A percentile compares a stretch with the other conserved stretches of the same genome.
Evolutionary conservation across 2,329 filamentous ascomycete genomes (phyloP).

Genomic region (Sarocladiaceae sp.): DNA sequence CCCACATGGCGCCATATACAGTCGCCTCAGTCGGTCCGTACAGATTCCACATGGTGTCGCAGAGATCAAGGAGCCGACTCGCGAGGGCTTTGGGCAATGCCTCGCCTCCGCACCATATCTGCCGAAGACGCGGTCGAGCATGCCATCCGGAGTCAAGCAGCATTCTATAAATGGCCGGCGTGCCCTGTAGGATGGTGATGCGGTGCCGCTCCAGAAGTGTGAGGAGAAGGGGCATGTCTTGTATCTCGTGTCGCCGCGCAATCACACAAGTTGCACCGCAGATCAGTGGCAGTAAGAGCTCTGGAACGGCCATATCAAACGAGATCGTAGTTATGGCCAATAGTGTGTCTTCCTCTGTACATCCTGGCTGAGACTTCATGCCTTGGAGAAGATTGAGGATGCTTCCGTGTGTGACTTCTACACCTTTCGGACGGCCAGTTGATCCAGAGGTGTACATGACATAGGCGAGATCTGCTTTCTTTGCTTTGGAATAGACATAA

Average conservation of each 20-base stretch:
- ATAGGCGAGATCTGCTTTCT: slow-evolving; percentile 19
- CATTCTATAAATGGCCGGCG: slow-evolving; percentile 16
- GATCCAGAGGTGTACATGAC: slow-evolving; percentile 26
- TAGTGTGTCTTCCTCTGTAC: slow-evolving; percentile 12
- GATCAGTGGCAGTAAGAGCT: slow-evolving; percentile 14
- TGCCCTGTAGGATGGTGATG: slow-evolving; percentile 15
- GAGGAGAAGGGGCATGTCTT: slow-evolving; percentile 11
- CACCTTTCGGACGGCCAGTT: slow-evolving; percentile 31
- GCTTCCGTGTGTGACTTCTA: slow-evolving; percentile 21
- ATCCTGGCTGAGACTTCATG: slow-evolving; percentile 12
- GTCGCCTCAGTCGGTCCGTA: slow-evolving; percentile 26
- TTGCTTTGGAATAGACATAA: neutral
- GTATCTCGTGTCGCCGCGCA: slow-evolving; percentile 11
- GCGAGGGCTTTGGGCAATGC: slow-evolving; percentile 11
- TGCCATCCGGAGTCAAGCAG: slow-evolving; percentile 15
- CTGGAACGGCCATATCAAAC: slow-evolving; percentile 15
- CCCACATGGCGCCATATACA: slow-evolving; percentile 16
- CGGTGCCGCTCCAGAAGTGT: slow-evolving; percentile 11
- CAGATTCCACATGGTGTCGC: slow-evolving; percentile 16
- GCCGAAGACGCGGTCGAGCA: slow-evolving; percentile 11
- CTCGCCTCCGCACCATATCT: slow-evolving; percentile 13
- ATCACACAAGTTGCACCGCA: slow-evolving; percentile 14
- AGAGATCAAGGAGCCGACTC: slow-evolving; percentile 11
- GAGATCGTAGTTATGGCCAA: slow-evolving; percentile 16
- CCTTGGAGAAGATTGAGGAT: slow-evolving; percentile 12